Percentiles rank a stretch among this genome's conserved stretches.
phyloP scores from a whole-genome alignment of 2,329 filamentous ascomycete species.

The Pyrenochaeta sp. region DNA sequence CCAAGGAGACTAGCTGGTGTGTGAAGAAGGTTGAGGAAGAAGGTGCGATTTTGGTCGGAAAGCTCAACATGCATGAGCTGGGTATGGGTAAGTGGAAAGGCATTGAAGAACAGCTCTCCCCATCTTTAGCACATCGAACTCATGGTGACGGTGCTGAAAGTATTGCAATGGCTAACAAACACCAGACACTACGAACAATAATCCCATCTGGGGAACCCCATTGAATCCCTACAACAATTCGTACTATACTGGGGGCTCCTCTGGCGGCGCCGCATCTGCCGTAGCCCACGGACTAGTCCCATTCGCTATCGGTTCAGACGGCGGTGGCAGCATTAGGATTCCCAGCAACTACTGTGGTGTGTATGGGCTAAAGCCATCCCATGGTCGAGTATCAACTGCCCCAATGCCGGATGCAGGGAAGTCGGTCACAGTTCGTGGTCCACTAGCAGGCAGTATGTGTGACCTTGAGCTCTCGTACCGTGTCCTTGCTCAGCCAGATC shows the following conservation, averaged over 20 bases:
- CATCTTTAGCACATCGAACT: not conserved
- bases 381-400: conserved; percentile 70
- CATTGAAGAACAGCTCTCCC: not conserved
- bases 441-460: conserved; percentile 76
- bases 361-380: conserved; percentile 82
- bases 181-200: conserved; percentile 83
- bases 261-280: conserved; percentile 77
- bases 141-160: too few relatives aligned
- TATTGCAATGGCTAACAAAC: not conserved
- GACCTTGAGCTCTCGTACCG: conserved; percentile 87
- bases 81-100: conserved; percentile 65
- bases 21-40: conserved; percentile 75
- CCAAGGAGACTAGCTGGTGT: conserved; percentile 72
- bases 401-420: conserved; percentile 68
- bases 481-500: conserved; percentile 77
- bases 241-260: conserved; percentile 85
- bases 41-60: conserved; percentile 78
- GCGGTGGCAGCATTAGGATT: conserved; percentile 78
- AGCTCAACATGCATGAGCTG: conserved; percentile 81
- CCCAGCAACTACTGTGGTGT: conserved; percentile 79
- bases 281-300: conserved; percentile 76
- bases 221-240: conserved; percentile 77
- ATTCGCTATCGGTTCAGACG: conserved; percentile 75
- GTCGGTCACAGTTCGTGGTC: conserved; percentile 74
- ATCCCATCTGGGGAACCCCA: conserved; percentile 76